Evolutionary conservation across 2,329 filamentous ascomycete species (phyloP), one percentile per base, ranked within the genome.

Genomic region (Epicoccum nigrum): DNA sequence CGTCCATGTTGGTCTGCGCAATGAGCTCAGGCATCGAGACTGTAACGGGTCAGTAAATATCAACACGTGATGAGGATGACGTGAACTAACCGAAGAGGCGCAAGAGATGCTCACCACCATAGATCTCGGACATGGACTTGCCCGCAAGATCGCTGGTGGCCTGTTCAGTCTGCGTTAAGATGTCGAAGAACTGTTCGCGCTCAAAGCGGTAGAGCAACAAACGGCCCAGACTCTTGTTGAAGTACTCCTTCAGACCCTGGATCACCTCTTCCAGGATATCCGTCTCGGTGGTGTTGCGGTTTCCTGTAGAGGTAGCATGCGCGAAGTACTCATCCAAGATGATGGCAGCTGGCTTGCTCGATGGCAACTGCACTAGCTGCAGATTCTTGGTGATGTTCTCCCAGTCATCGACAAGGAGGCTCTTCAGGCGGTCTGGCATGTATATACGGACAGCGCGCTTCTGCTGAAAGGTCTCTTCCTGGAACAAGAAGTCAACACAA

Each of bases 1-100:
- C 82, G 68, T 97, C 94, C 92, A 99, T 96, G 76, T 97, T 97
- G 44, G 94, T 99, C 72, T 99, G 94, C 4, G 92, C 92, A 56
- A 97, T 86, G 32, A 97, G 85, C 70, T 99, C 94, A 0, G 94
- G 93, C 63, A 97, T 86, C 1, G 89, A 88, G 3, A 95, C 93
- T 96, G 12, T 1, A 9, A 19, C 16, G 15, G 0, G 13, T 42
- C 19, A 41, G 62, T 11, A 9, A 13, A 50, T 7, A 16, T 13
- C 12, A 16, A n/a, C 7, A 16, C n/a, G 17, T 4, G 35, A 17
- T 4, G 7, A 31, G 12, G 9, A 15, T 33, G n/a, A 27, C 15
- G 11, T 17, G 17, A 5, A 75, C 83, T 62, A 83, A 97, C 93
- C 91, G 32, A 99, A 86, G 16, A 99, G 82, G 52, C 94, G 88